Percentiles rank a stretch among this genome's conserved stretches.
These are phyloP conservation scores for Maudiozyma bulderi DNA, from an alignment of 805 yeast species.

Conservation along the genomic window DNA sequence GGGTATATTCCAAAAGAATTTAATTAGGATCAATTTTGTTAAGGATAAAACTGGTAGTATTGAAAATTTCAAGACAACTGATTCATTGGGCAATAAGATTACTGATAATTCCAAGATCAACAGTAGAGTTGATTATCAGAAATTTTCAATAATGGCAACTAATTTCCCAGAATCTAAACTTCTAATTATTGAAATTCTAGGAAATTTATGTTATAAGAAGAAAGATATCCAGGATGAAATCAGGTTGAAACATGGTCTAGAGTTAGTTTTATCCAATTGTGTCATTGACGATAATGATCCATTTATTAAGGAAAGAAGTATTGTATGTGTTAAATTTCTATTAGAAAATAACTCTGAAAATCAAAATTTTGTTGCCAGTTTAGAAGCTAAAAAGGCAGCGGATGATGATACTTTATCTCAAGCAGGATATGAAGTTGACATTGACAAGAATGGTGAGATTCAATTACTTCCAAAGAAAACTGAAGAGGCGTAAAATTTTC, in stretches of 20 bases:
- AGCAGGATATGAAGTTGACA: constrained; percentile 70
- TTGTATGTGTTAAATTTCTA: constrained; percentile 64
- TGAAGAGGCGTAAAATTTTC: not conserved
- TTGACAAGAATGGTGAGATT: constrained; percentile 58
- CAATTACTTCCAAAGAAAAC: constrained; percentile 32
- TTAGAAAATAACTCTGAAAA: constrained; percentile 56
- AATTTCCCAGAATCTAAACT: constrained; percentile 59
- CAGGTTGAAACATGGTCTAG: constrained; percentile 59
- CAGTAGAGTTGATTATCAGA: constrained; percentile 19
- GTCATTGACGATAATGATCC: constrained; percentile 85
- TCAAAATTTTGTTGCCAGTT: constrained; percentile 62
- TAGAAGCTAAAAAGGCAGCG: constrained; percentile 67
- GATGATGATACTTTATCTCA: constrained; percentile 51
- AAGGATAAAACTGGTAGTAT: constrained; percentile 17
- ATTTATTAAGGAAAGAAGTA: constrained; percentile 72
- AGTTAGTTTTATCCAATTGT: constrained; percentile 67
- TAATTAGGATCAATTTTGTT: constrained; percentile 25
- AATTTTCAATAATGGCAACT: constrained; percentile 20
- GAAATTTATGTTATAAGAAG: constrained; percentile 45
- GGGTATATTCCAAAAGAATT: constrained; percentile 27
- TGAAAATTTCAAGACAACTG: constrained; percentile 15
- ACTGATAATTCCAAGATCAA: constrained; percentile 22
- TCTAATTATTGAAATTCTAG: constrained; percentile 54
- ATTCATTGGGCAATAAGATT: constrained; percentile 19
- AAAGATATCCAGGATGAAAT: constrained; percentile 55